Evolutionary conservation across 306 rosid species (phyloP).

Genomic region (Hippophae rhamnoides): DNA sequence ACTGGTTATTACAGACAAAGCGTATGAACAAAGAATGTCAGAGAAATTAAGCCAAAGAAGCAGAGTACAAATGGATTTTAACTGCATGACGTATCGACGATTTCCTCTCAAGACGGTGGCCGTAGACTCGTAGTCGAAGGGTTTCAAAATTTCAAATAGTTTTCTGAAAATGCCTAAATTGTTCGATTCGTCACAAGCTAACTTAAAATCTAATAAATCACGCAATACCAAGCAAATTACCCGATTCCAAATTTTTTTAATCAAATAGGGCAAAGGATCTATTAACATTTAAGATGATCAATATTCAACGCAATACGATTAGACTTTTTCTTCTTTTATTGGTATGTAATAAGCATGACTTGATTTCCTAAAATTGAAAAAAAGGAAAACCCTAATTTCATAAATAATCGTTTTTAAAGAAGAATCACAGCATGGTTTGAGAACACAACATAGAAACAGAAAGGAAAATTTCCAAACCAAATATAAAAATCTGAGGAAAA

Average conservation of each 20-base stretch:
- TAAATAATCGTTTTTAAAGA: background rate
- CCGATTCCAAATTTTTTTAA: background rate
- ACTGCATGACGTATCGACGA: too few species aligned
- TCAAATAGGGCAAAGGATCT: too few species aligned
- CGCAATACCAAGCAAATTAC: background rate
- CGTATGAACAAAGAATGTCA: constrained; percentile 17
- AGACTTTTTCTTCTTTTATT: too few species aligned
- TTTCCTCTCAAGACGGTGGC: too few species aligned
- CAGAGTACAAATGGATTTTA: background rate
- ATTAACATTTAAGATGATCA: too few species aligned
- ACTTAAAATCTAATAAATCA: background rate
- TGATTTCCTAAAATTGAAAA: constrained; percentile 8
- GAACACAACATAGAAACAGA: background rate
- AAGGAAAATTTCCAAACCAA: background rate
- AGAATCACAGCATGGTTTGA: background rate
- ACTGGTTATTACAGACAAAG: constrained; percentile 30
- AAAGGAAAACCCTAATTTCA: constrained; percentile 7
- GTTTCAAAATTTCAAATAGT: background rate
- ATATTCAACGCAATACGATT: too few species aligned
- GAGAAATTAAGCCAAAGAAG: constrained; percentile 4
- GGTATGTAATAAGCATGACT: background rate
- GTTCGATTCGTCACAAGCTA: background rate
- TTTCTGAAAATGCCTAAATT: background rate
- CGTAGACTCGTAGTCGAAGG: too few species aligned
- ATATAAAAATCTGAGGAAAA: background rate